These are phyloP conservation scores for Irpex sp. DNA, from an alignment of 1,284 basidiomycete genomes.

Conservation along the genomic window DNA sequence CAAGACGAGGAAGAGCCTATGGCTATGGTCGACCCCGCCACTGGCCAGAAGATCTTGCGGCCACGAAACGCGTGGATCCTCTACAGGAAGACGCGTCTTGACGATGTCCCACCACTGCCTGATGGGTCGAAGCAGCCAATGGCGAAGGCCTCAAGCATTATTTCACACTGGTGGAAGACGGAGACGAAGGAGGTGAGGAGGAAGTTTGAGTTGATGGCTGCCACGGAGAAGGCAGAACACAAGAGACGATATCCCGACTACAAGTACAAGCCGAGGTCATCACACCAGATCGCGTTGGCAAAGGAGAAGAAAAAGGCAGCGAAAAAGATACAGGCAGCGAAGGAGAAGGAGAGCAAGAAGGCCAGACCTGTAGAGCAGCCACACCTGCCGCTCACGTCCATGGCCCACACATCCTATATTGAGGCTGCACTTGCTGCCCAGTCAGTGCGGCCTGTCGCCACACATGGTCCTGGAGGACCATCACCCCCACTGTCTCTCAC, in stretches of 20 bases:
- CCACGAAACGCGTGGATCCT: slow-evolving; percentile 92
- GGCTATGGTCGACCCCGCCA: slow-evolving; percentile 10
- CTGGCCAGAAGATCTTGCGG: slow-evolving; percentile 47
- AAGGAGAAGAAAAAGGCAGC: slow-evolving; percentile 40
- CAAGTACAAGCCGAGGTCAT: slow-evolving; percentile 68
- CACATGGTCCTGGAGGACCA: slow-evolving; percentile 15
- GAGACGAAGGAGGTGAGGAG: slow-evolving; percentile 50
- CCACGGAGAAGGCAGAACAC: slow-evolving; percentile 68
- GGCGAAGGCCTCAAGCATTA: slow-evolving; percentile 68
- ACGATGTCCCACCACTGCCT: slow-evolving; percentile 29
- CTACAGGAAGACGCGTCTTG: slow-evolving; percentile 72
- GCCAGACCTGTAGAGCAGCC: slow-evolving; percentile 30
- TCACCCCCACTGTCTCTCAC: slow-evolving; percentile 22
- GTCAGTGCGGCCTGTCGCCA: slow-evolving; percentile 1
- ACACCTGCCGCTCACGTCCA: slow-evolving; percentile 7
- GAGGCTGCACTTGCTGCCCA: slow-evolving; percentile 10
- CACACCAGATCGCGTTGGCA: slow-evolving; percentile 48
- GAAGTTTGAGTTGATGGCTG: slow-evolving; percentile 70
- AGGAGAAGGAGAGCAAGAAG: slow-evolving; percentile 37
- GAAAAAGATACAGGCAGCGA: slow-evolving; percentile 36
- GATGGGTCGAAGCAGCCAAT: slow-evolving; percentile 46
- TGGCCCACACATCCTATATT: slow-evolving; percentile 10
- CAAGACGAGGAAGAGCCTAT: slow-evolving; percentile 10
- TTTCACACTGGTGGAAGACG: slow-evolving; percentile 68
- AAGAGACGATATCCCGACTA: slow-evolving; percentile 64